Evolutionary conservation across 208 protist species (phyloP).

Genomic region (Phytomonas sp.): DNA sequence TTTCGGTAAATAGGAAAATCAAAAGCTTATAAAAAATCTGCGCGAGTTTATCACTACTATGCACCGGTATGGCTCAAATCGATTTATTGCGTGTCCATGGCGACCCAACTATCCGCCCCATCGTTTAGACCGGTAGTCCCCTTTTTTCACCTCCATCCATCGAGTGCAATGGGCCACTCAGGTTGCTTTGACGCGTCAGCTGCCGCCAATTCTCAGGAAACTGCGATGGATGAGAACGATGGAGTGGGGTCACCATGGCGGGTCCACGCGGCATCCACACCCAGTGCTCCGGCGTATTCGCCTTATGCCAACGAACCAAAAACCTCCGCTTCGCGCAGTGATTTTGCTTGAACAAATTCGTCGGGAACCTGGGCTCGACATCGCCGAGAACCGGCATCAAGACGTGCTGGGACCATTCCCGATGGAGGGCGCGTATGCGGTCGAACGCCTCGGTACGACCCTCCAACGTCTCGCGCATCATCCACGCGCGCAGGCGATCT

Average conservation of each 20-base stretch:
- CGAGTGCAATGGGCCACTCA: neutral
- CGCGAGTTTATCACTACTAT: neutral
- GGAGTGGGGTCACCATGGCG: slow-evolving; percentile 42
- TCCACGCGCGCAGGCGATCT: slow-evolving; percentile 78
- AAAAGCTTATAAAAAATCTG: slow-evolving; percentile 1
- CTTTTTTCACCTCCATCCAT: neutral
- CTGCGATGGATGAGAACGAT: slow-evolving; percentile 49
- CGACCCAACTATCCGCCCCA: neutral
- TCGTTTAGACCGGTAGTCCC: neutral
- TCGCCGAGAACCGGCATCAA: slow-evolving; percentile 86
- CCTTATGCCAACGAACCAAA: slow-evolving; percentile 86
- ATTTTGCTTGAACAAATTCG: slow-evolving; percentile 87
- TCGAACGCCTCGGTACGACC: slow-evolving; percentile 60
- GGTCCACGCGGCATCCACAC: slow-evolving; percentile 78
- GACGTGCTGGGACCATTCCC: slow-evolving; percentile 82
- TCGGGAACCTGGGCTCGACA: slow-evolving; percentile 83
- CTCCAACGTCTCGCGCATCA: slow-evolving; percentile 84
- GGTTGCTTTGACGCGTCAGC: slow-evolving; percentile 19
- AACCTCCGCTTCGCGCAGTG: slow-evolving; percentile 78
- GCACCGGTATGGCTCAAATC: neutral
- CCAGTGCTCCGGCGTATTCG: slow-evolving; percentile 80
- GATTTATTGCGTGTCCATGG: neutral
- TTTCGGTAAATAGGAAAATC: neutral
- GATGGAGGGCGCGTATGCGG: slow-evolving; percentile 67
- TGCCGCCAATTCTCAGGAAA: slow-evolving; percentile 80